These are phyloP conservation scores for Gracilaria caudata DNA, from an alignment of 23 red algal genomes.

Conservation along the genomic window DNA sequence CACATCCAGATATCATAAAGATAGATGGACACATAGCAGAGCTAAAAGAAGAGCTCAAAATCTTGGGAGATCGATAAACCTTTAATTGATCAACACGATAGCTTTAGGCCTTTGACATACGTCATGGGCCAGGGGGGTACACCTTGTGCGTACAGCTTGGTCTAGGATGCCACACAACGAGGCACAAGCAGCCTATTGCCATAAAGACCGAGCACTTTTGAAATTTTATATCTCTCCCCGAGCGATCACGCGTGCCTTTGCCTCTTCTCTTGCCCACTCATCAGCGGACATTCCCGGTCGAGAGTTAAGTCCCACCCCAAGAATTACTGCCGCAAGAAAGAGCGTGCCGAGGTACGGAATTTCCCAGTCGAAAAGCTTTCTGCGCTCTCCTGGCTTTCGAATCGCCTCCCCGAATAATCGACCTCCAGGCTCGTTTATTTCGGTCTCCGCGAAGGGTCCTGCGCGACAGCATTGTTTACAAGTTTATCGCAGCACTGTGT, in stretches of 20 bases:
- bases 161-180: background rate
- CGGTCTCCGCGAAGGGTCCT: constrained; percentile 33
- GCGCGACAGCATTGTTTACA: background rate
- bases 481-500: background rate
- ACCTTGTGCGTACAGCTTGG: background rate
- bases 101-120: background rate
- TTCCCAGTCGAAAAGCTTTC: constrained; percentile 77
- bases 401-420: constrained; percentile 81
- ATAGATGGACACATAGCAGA: constrained; percentile 79
- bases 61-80: constrained; percentile 70
- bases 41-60: constrained; percentile 69
- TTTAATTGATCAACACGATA: constrained; percentile 2
- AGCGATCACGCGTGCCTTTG: constrained; percentile 32
- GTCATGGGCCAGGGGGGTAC: background rate
- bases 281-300: constrained; percentile 47
- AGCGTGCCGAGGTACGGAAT: constrained; percentile 49
- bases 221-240: background rate
- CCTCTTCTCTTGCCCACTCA: constrained; percentile 48
- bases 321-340: constrained; percentile 34
- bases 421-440: constrained; percentile 76
- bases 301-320: constrained; percentile 65
- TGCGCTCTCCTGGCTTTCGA: constrained; percentile 68
- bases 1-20: constrained; percentile 73
- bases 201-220: constrained; percentile 6
- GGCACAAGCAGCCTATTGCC: background rate